Evolutionary conservation across 306 rosid species (phyloP), one percentile per base, ranked within the genome.

Genomic region (Luffa acutangula): DNA sequence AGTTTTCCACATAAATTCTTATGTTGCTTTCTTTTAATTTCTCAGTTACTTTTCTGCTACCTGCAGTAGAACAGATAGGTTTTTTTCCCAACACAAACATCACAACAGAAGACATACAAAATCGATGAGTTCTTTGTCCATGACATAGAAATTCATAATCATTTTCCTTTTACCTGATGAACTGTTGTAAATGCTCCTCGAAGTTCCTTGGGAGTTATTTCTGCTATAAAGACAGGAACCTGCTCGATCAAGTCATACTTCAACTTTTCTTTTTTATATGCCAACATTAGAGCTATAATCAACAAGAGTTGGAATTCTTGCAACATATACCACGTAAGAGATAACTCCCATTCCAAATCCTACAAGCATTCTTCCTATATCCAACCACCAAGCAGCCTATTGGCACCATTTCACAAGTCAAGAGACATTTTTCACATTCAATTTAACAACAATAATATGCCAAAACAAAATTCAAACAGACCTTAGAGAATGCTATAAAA

Each of bases 281-380:
- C 14, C 34, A 63, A 78, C 73, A 76, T 36, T 54, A 14, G 33
- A 76, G 79, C 20, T 54, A 76, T 9, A 57, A 56, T 36, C 4
- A 76, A 43, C 41, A 62, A 45, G 53, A 75, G 31, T 31, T 78
- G 46, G 17, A 82, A 81, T 63, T 20, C 18, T 79, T 78, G 76
- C 12, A 6, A 73, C 66, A 78, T 12, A 25, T 25, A 94, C 98
- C 97, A 81, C 93, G 77, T 86, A 92, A 82, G 97, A 94, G 49
- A 94, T 87, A 74, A 92, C 74, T 64, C 97, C 93, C 85, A 94
- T 94, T 76, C 96, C 98, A 85, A 84, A 88, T 87, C 98, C 97
- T 33, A 89, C 86, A 37, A 91, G 80, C 58, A 92, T 77, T 82
- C 98, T 89, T 88, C 97, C 98, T 57, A 86, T 73, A 66, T 94